phyloP scores from a whole-genome alignment of 2,329 filamentous ascomycete genomes.

The Fusarium cyanostomum region DNA sequence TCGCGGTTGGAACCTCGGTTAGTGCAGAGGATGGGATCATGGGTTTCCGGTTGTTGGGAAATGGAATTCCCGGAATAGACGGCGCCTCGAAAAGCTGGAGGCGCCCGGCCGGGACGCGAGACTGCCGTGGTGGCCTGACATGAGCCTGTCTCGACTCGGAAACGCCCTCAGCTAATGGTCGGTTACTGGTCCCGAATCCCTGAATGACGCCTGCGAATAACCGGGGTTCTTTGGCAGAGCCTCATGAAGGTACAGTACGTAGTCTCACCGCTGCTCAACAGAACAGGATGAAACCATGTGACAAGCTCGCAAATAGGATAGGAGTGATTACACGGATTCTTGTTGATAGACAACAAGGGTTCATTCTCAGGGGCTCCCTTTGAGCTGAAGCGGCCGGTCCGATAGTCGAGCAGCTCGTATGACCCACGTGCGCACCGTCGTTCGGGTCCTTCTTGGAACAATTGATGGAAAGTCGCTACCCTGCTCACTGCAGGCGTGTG shows the following conservation, averaged over 20 bases:
- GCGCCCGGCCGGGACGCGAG: background rate
- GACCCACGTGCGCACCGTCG: slow-evolving; percentile 16
- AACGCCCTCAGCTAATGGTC: slow-evolving; percentile 8
- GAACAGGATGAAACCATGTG: slow-evolving; percentile 1
- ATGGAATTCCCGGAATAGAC: slow-evolving; percentile 9
- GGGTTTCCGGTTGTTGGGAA: slow-evolving; percentile 13
- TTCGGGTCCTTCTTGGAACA: background rate
- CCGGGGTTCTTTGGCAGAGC: slow-evolving; percentile 15
- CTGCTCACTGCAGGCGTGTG: slow-evolving; percentile 9
- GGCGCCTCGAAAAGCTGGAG: background rate
- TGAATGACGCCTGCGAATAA: background rate
- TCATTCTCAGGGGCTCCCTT: background rate
- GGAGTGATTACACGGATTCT: too few relatives aligned
- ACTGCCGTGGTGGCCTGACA: slow-evolving; percentile 26
- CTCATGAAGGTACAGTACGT: slow-evolving; percentile 9
- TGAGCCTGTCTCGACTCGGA: slow-evolving; percentile 4
- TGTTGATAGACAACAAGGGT: slow-evolving; percentile 4
- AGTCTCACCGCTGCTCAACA: slow-evolving; percentile 13
- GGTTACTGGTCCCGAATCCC: slow-evolving; percentile 14
- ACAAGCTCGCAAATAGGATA: background rate
- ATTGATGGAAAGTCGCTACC: background rate
- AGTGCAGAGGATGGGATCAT: background rate
- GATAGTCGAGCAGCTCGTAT: slow-evolving; percentile 23
- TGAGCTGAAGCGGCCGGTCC: slow-evolving; percentile 20
- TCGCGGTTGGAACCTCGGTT: slow-evolving; percentile 10